Conservation (phyloP, 257 asterid genomes). For the Lavandula angustifolia region DNA sequence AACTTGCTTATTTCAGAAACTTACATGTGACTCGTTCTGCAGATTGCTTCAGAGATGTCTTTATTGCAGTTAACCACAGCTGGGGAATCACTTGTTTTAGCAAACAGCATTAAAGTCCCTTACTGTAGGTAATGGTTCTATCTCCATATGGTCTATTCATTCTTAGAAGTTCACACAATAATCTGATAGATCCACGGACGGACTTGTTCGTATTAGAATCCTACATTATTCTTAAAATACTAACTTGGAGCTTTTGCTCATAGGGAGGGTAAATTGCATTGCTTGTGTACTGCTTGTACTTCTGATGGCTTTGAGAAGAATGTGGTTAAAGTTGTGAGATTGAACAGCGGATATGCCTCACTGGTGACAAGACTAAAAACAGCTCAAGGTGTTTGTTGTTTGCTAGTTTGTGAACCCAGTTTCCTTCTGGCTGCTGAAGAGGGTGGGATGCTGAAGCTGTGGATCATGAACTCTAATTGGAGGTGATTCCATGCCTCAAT, state of each 20-base stretch:
- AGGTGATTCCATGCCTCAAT: constrained; percentile 56
- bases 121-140: constrained; percentile 62
- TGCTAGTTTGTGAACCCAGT: constrained; percentile 77
- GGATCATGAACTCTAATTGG: constrained; percentile 88
- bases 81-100: constrained; percentile 64
- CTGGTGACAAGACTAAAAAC: constrained; percentile 63
- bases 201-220: neutral
- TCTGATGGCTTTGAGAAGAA: constrained; percentile 56
- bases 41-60: constrained; percentile 60
- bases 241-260: constrained; percentile 32
- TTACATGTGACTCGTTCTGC: constrained; percentile 33
- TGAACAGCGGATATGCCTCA: constrained; percentile 67
- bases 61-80: constrained; percentile 75
- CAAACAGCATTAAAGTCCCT: constrained; percentile 67
- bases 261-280: constrained; percentile 69
- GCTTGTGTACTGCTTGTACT: constrained; percentile 68
- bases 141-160: constrained; percentile 23
- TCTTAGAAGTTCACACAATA: constrained; percentile 19
- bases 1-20: constrained; percentile 28
- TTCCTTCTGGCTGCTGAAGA: constrained; percentile 82
- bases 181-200: no score
- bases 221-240: constrained; percentile 24
- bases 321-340: constrained; percentile 71
- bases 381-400: constrained; percentile 49
- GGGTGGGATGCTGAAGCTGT: constrained; percentile 76